These are phyloP conservation scores for Fraxinus albicans DNA, from an alignment of 305 asterid genomes.

Conservation along the genomic window DNA sequence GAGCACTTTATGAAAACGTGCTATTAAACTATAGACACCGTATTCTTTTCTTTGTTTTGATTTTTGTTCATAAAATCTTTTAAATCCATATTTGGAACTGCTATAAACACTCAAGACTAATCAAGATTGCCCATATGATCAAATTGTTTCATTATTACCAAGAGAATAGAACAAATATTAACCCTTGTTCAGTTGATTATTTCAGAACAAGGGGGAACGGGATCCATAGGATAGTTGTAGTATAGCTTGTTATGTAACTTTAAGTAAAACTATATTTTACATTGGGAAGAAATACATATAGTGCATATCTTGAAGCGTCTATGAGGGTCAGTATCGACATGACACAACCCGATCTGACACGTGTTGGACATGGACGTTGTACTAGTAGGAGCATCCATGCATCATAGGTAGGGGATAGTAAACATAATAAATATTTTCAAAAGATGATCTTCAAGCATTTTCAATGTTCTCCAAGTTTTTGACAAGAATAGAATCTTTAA, in stretches of 20 bases:
- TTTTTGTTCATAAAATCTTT: too few relatives aligned
- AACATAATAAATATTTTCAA: not conserved
- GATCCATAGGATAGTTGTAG: too few relatives aligned
- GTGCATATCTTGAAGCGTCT: not conserved
- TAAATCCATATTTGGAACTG: too few relatives aligned
- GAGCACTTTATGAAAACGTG: not conserved
- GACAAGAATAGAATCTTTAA: not conserved
- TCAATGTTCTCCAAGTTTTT: not conserved
- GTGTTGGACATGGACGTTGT: not conserved
- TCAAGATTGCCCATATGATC: too few relatives aligned
- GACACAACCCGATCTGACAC: not conserved
- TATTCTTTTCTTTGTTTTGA: not conserved
- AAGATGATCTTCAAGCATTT: not conserved
- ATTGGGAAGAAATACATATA: not conserved
- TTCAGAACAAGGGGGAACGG: too few relatives aligned
- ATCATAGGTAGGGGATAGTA: not conserved
- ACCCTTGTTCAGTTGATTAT: too few relatives aligned
- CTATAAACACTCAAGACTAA: too few relatives aligned
- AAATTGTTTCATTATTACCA: too few relatives aligned
- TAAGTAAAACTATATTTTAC: not conserved
- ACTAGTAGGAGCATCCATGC: not conserved
- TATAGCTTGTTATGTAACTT: not conserved
- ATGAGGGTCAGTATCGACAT: not conserved
- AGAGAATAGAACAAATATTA: too few relatives aligned
- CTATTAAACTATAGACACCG: not conserved